A percentile compares a stretch with the other conserved stretches of the same genome.
Conservation (phyloP, 2,329 filamentous ascomycete genomes). For the Huntiella omanensis region DNA sequence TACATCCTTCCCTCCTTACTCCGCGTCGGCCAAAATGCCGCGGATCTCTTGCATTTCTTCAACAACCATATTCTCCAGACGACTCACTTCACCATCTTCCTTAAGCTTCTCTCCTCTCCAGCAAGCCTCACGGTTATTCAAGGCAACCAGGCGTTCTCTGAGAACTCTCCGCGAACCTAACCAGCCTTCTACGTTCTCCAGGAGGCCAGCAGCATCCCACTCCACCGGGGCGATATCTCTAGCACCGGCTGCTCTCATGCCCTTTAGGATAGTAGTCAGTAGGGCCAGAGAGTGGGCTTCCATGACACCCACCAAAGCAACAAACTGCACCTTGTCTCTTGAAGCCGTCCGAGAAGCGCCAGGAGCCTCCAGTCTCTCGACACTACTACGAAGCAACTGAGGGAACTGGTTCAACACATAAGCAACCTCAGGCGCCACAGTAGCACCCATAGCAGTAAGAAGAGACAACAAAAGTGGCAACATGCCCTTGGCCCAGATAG, state of each 20-base stretch:
- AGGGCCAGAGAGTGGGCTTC: conserved; percentile 67
- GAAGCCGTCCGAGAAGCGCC: conserved; percentile 32
- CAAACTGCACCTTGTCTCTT: conserved; percentile 32
- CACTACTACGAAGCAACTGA: conserved; percentile 52
- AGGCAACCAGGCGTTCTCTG: conserved; percentile 52
- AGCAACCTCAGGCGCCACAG: conserved; percentile 67
- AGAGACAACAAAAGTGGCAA: conserved; percentile 80
- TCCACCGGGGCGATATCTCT: conserved; percentile 53
- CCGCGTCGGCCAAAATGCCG: conserved; percentile 33
- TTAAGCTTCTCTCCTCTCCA: conserved; percentile 27
- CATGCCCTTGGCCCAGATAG: conserved; percentile 76
- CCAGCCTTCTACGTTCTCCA: conserved; percentile 73
- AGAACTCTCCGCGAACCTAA: conserved; percentile 50
- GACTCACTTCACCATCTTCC: conserved; percentile 30
- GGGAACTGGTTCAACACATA: conserved; percentile 83
- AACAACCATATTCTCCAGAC: conserved; percentile 59
- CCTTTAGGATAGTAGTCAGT: conserved; percentile 51
- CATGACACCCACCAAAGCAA: conserved; percentile 54
- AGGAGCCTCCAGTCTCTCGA: conserved; percentile 49
- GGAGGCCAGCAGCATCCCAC: conserved; percentile 54
- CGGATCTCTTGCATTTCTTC: conserved; percentile 44
- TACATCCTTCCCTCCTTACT: conserved; percentile 18
- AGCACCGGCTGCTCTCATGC: conserved; percentile 41
- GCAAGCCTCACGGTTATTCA: conserved; percentile 52
- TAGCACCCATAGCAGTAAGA: conserved; percentile 59